Percentiles rank a stretch among this genome's conserved stretches.
Evolutionary conservation across 2,329 filamentous ascomycete species (phyloP).

Genomic region (Ascochyta fabae): DNA sequence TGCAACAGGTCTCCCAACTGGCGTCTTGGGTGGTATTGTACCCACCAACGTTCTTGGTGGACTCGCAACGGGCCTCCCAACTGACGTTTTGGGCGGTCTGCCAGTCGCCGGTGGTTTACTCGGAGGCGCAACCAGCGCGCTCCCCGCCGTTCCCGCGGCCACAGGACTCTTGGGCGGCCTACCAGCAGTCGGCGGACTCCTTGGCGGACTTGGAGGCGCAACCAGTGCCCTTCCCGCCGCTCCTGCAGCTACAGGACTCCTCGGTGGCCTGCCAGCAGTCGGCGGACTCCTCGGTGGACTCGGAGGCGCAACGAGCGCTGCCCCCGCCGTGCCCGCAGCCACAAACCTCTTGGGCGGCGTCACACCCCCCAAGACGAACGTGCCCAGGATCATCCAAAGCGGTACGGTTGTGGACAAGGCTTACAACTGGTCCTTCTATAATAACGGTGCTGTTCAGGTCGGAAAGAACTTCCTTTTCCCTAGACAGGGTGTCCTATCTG

Average conservation of each 20-base stretch:
- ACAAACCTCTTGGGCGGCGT: background rate
- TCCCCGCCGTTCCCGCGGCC: background rate
- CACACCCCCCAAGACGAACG: background rate
- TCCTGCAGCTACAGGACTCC: background rate
- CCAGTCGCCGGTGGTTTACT: no score
- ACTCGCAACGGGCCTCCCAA: background rate
- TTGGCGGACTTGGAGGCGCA: background rate
- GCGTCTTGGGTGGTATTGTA: background rate
- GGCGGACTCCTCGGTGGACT: background rate
- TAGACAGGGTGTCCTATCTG: conserved; percentile 16
- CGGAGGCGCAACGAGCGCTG: background rate
- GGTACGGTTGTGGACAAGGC: conserved; percentile 19
- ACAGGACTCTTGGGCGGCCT: background rate
- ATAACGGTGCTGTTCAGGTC: conserved; percentile 22
- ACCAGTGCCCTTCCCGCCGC: background rate
- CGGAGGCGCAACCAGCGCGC: no score
- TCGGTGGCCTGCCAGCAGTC: background rate
- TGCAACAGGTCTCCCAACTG: background rate
- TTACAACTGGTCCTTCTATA: conserved; percentile 24
- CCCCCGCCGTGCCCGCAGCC: conserved; percentile 3
- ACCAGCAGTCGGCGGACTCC: background rate
- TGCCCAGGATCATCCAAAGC: conserved; percentile 12
- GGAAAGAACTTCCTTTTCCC: conserved; percentile 23
- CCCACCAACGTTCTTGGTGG: background rate
- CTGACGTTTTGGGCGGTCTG: no score